These are phyloP conservation scores for Schoenoplectus tabernaemontani DNA, from an alignment of 202 grass and related monocot genomes.

Conservation along the genomic window DNA sequence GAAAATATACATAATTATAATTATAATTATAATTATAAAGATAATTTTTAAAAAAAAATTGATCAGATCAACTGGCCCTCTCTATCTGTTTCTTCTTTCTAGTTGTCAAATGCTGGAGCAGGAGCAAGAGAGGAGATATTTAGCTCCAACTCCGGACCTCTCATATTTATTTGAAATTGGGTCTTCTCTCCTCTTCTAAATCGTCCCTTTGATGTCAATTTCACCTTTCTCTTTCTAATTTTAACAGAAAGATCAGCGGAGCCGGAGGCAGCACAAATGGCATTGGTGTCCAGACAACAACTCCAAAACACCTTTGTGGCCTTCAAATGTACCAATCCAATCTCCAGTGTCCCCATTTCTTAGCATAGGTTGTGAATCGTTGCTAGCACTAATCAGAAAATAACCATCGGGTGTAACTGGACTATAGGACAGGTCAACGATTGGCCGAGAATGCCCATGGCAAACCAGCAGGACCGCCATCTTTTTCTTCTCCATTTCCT, in stretches of 20 bases:
- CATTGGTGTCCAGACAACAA: slow-evolving; percentile 87
- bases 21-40: too few relatives aligned
- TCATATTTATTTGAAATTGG: too few relatives aligned
- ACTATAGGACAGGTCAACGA: slow-evolving; percentile 88
- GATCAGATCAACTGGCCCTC: too few relatives aligned
- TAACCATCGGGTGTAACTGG: slow-evolving; percentile 63
- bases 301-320: slow-evolving; percentile 98
- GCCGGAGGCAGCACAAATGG: slow-evolving; percentile 73
- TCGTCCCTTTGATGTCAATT: too few relatives aligned
- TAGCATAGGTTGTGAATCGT: slow-evolving; percentile 94
- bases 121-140: too few relatives aligned
- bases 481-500: slow-evolving; percentile 92
- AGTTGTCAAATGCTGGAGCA: too few relatives aligned
- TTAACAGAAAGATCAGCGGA: slow-evolving; percentile 97
- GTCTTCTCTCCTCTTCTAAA: too few relatives aligned
- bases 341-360: slow-evolving; percentile 98
- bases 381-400: slow-evolving; percentile 97
- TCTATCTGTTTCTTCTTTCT: too few relatives aligned
- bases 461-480: slow-evolving; percentile 73
- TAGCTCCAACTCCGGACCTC: too few relatives aligned
- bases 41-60: too few relatives aligned
- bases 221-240: too few relatives aligned
- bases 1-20: too few relatives aligned
- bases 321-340: slow-evolving; percentile 99
- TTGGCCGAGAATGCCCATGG: slow-evolving; percentile 94